Evolutionary conservation across 1,139 yeast genomes (phyloP).

Genomic region (Arxiozyma heterogenica): DNA sequence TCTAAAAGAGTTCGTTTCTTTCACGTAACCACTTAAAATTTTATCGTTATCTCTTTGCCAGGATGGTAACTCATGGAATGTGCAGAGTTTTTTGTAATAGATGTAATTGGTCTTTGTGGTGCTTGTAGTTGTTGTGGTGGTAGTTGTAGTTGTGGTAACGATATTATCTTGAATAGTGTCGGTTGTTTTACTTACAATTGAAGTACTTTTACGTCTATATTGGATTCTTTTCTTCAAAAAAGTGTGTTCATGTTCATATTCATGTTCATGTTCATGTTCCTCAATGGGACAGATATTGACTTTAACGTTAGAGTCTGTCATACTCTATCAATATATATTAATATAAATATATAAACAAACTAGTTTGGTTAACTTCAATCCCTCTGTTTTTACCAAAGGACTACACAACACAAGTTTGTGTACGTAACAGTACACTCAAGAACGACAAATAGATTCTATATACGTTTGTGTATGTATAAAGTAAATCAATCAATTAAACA

Average conservation of each 20-base stretch:
- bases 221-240: neutral
- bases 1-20: slow-evolving; percentile 47
- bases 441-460: too few species aligned
- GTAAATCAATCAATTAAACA: too few species aligned
- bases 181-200: neutral
- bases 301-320: too few species aligned
- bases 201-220: neutral
- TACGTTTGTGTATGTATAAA: too few species aligned
- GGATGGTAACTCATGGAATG: slow-evolving; percentile 48
- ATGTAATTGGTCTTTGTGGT: neutral
- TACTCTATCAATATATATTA: too few species aligned
- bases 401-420: too few species aligned
- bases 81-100: neutral
- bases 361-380: too few species aligned
- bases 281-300: too few species aligned
- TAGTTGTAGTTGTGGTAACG: neutral
- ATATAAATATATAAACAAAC: too few species aligned
- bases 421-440: too few species aligned
- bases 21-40: slow-evolving; percentile 65
- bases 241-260: neutral
- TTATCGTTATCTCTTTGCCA: slow-evolving; percentile 87
- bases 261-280: too few species aligned
- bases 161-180: neutral
- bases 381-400: too few species aligned
- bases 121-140: neutral